Evolutionary conservation across 139 green algal genomes (phyloP).

Genomic region (Coccomyxa sp.): DNA sequence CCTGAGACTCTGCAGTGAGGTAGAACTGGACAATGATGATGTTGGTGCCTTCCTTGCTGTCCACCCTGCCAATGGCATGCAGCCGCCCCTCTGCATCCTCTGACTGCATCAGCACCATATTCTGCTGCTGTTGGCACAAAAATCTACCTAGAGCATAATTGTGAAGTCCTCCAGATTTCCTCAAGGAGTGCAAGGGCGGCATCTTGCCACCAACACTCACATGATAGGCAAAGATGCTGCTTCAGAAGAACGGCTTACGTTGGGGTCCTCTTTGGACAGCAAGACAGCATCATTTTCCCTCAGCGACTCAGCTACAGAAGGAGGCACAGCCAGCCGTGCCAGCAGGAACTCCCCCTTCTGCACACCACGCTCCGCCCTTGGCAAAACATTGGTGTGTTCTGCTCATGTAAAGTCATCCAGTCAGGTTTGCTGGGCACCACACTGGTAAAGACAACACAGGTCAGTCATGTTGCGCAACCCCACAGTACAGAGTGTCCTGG

Average conservation of each 20-base stretch:
- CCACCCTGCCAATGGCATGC: slow-evolving; percentile 3
- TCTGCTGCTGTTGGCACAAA: not conserved
- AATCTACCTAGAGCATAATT: not conserved
- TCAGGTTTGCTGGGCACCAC: not conserved
- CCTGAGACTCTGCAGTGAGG: slow-evolving; percentile 46
- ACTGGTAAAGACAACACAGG: not conserved
- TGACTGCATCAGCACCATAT: not conserved
- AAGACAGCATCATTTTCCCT: slow-evolving; percentile 83
- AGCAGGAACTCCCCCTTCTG: slow-evolving; percentile 57
- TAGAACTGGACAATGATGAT: slow-evolving; percentile 34
- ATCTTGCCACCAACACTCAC: not conserved
- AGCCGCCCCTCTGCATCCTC: slow-evolving; percentile 14
- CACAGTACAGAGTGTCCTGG: not conserved
- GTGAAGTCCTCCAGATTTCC: not conserved
- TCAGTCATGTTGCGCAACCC: not conserved
- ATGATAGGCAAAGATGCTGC: not conserved
- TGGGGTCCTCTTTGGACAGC: slow-evolving; percentile 71
- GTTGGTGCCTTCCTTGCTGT: not conserved
- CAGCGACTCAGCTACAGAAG: slow-evolving; percentile 25
- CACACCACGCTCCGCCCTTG: not conserved
- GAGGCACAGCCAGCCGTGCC: slow-evolving; percentile 28
- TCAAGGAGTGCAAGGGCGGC: not conserved
- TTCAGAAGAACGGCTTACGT: slow-evolving; percentile 23
- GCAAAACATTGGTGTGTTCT: too few relatives aligned
- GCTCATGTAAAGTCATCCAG: not conserved